Evolutionary conservation across 2,329 filamentous ascomycete species (phyloP).

Genomic region (Apiospora aurea): DNA sequence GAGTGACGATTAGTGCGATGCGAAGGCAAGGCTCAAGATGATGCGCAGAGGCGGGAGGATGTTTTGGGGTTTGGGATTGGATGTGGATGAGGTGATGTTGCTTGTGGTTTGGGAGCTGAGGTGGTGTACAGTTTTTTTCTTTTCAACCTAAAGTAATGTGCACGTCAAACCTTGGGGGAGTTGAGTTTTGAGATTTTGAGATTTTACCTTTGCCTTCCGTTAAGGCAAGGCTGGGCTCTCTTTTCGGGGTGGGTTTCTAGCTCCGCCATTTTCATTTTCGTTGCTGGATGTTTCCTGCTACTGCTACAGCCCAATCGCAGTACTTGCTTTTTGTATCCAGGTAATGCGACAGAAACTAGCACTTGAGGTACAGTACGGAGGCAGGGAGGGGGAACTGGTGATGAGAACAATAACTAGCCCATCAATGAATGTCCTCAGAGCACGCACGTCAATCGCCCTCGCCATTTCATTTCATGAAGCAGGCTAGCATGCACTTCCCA

Average conservation of each 20-base stretch:
- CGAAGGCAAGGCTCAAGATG: conserved; percentile 12
- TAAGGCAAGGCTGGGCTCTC: conserved; percentile 6
- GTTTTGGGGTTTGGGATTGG: neutral
- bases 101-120: conserved; percentile 17
- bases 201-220: conserved; percentile 19
- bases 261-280: conserved; percentile 1
- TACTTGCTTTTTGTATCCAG: neutral
- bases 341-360: neutral
- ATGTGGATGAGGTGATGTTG: conserved; percentile 16
- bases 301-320: neutral
- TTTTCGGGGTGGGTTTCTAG: conserved; percentile 18
- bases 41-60: conserved; percentile 7
- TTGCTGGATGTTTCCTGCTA: neutral
- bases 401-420: conserved; percentile 1
- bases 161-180: conserved; percentile 19
- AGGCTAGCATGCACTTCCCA: neutral
- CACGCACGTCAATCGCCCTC: neutral
- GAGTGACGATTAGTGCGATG: conserved; percentile 6
- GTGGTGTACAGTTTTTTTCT: conserved; percentile 15
- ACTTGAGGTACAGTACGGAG: too few relatives aligned
- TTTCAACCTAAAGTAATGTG: conserved; percentile 22
- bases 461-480: neutral
- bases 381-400: neutral
- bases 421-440: neutral
- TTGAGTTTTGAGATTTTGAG: conserved; percentile 20